These are phyloP conservation scores for Isoetes taiwanensis DNA, from an alignment of 75 land plant genomes.

Conservation along the genomic window DNA sequence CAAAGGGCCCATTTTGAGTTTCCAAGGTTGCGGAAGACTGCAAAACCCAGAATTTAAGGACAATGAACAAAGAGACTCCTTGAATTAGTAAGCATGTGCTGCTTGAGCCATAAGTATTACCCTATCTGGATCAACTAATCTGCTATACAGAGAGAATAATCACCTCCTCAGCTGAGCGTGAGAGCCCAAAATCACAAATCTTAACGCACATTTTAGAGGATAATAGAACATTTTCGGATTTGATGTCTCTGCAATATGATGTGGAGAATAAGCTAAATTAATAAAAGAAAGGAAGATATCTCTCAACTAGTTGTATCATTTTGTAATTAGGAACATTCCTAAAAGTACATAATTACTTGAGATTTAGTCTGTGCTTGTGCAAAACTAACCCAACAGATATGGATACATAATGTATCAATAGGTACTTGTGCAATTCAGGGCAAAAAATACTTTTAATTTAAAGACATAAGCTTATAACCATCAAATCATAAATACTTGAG, in stretches of 20 bases:
- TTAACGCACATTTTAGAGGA: conserved; percentile 19
- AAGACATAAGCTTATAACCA: neutral
- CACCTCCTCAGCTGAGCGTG: conserved; percentile 32
- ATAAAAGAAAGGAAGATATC: neutral
- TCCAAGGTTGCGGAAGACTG: neutral
- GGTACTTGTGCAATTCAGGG: no score
- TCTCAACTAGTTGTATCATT: no score
- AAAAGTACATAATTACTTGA: no score
- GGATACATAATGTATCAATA: no score
- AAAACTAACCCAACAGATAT: no score
- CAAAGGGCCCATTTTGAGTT: neutral
- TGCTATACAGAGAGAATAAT: neutral
- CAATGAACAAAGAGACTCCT: no score
- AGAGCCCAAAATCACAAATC: conserved; percentile 31
- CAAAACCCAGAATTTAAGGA: no score
- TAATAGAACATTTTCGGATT: conserved; percentile 28
- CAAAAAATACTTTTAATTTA: neutral
- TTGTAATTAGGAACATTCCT: no score
- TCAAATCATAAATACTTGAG: neutral
- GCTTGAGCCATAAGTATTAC: no score
- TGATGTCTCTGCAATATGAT: conserved; percentile 19
- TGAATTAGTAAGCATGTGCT: no score
- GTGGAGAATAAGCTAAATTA: neutral
- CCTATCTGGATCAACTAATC: no score
- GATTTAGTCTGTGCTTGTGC: no score